Evolutionary conservation across 345 rosid genomes (phyloP).

Genomic region (Cochlearia excelsa): DNA sequence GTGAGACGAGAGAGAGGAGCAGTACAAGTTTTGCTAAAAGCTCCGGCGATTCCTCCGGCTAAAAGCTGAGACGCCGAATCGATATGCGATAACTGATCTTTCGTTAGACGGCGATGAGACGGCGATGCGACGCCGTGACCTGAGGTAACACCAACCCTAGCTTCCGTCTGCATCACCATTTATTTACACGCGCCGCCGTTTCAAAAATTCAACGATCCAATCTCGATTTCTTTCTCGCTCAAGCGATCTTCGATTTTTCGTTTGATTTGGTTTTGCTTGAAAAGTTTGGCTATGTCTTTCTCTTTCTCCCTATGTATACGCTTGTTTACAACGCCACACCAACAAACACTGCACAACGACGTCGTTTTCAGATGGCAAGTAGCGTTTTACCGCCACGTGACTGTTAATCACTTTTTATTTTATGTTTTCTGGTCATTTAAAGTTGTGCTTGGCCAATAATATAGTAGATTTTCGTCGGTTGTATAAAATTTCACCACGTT

Average conservation of each 20-base stretch:
- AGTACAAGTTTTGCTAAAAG: conserved; percentile 93
- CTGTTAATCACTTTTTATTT: not conserved
- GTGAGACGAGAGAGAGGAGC: conserved; percentile 96
- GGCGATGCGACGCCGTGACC: conserved; percentile 53
- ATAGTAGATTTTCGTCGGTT: too few relatives aligned
- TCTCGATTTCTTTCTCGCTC: not conserved
- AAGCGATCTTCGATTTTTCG: not conserved
- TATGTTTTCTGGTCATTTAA: too few relatives aligned
- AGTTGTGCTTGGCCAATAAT: too few relatives aligned
- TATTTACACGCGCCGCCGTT: conserved; percentile 8
- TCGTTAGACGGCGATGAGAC: conserved; percentile 46
- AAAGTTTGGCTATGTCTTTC: conserved; percentile 14
- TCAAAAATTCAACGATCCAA: not conserved
- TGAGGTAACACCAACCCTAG: conserved; percentile 71
- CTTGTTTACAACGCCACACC: conserved; percentile 38
- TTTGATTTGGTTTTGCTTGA: conserved; percentile 24
- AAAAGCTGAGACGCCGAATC: conserved; percentile 78
- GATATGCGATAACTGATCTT: conserved; percentile 55
- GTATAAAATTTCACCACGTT: too few relatives aligned
- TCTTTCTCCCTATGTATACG: conserved; percentile 17
- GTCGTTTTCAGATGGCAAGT: not conserved
- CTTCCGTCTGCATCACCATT: conserved; percentile 75
- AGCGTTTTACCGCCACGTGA: not conserved
- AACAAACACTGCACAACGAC: conserved; percentile 15
- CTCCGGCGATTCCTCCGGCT: conserved; percentile 96